These are phyloP conservation scores for Lipomyces oligophaga DNA, from an alignment of 805 yeast genomes.

Conservation along the genomic window DNA sequence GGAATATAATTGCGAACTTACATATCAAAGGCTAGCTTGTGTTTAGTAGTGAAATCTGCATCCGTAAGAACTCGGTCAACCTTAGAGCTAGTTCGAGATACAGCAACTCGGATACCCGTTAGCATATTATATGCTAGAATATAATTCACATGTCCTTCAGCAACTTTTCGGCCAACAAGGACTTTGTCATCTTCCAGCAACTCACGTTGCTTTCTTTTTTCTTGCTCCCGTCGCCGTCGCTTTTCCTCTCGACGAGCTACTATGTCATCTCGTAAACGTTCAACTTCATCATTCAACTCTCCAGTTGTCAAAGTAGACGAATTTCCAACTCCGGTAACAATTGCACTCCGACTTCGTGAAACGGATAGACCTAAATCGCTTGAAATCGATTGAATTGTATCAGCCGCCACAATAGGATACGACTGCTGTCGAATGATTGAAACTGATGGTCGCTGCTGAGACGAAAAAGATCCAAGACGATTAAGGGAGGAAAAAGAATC, in stretches of 20 bases:
- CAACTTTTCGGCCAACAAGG: slow-evolving; percentile 72
- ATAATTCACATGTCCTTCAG: slow-evolving; percentile 91
- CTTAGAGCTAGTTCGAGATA: slow-evolving; percentile 80
- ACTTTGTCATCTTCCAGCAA: slow-evolving; percentile 43
- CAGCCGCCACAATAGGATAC: slow-evolving; percentile 1
- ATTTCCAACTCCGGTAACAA: too few species aligned
- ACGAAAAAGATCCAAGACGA: too few species aligned
- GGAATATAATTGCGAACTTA: slow-evolving; percentile 35
- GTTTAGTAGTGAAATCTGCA: slow-evolving; percentile 64
- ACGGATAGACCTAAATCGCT: too few species aligned
- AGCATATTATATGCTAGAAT: slow-evolving; percentile 96
- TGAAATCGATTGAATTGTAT: too few species aligned
- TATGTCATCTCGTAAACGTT: slow-evolving; percentile 35
- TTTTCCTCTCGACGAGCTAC: slow-evolving; percentile 36
- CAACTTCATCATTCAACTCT: slow-evolving; percentile 28
- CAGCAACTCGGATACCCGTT: slow-evolving; percentile 94
- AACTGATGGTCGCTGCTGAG: too few species aligned
- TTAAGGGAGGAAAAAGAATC: too few species aligned
- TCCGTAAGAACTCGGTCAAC: slow-evolving; percentile 67
- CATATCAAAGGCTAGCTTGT: slow-evolving; percentile 80
- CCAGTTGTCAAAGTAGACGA: background rate
- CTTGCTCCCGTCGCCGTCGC: slow-evolving; percentile 28
- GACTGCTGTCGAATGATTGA: slow-evolving; percentile 8
- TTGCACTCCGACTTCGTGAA: too few species aligned
- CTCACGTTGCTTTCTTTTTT: background rate